phyloP scores from a whole-genome alignment of 1,284 basidiomycete genomes.

The Ustilago esculenta region DNA sequence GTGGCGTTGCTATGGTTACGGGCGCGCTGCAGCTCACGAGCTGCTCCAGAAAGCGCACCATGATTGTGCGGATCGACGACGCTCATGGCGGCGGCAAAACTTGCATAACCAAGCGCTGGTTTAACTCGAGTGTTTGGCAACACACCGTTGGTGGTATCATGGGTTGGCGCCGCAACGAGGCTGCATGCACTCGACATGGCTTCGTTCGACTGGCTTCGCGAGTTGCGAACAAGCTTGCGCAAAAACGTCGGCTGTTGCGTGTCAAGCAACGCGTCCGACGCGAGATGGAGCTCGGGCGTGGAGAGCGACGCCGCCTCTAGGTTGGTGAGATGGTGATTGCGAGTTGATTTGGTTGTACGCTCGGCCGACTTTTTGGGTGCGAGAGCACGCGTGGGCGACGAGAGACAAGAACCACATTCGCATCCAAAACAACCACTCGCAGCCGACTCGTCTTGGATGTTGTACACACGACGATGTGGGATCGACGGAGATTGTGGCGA shows the following conservation, averaged over 20 bases:
- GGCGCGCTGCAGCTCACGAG: slow-evolving; percentile 4
- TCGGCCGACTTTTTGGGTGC: slow-evolving; percentile 33
- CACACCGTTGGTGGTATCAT: slow-evolving; percentile 14
- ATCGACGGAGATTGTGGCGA: slow-evolving; percentile 25
- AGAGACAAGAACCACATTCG: too few relatives aligned
- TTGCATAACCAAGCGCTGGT: slow-evolving; percentile 29
- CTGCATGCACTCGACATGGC: slow-evolving; percentile 24
- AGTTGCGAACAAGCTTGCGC: slow-evolving; percentile 36
- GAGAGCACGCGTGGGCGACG: slow-evolving; percentile 16
- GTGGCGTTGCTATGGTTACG: slow-evolving; percentile 33
- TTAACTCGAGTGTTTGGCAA: slow-evolving; percentile 12
- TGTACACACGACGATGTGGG: slow-evolving; percentile 37
- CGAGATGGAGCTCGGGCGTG: slow-evolving; percentile 56
- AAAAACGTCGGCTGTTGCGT: slow-evolving; percentile 45
- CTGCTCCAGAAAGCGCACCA: neutral
- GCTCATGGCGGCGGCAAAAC: slow-evolving; percentile 48
- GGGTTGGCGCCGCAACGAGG: neutral
- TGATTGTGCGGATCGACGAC: slow-evolving; percentile 26
- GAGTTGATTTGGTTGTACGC: slow-evolving; percentile 27
- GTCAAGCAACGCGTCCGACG: slow-evolving; percentile 53
- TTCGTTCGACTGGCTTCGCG: slow-evolving; percentile 19
- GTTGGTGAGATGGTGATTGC: slow-evolving; percentile 43
- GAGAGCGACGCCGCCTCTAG: slow-evolving; percentile 51
- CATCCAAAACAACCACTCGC: too few relatives aligned
- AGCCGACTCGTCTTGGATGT: slow-evolving; percentile 26